These are phyloP conservation scores for Blastobotrys ciferrii DNA, from an alignment of 1,139 yeast species.

Conservation along the genomic window DNA sequence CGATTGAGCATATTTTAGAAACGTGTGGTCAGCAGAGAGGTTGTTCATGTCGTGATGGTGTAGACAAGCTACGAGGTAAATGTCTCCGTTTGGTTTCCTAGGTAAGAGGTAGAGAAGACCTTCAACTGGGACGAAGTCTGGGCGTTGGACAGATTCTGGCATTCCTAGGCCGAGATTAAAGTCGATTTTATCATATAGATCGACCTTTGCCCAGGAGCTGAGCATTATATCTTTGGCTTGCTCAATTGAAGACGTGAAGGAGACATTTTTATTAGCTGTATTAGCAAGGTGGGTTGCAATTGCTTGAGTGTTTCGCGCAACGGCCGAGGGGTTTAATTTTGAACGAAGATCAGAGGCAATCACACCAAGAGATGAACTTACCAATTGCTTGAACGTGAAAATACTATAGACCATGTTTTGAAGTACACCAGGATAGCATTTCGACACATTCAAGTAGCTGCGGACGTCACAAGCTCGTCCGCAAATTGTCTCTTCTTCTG, in stretches of 20 bases:
- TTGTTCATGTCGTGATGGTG: constrained; percentile 16
- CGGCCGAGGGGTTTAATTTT: constrained; percentile 14
- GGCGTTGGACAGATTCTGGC: constrained; percentile 21
- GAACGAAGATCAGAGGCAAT: constrained; percentile 19
- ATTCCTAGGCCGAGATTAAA: constrained; percentile 21
- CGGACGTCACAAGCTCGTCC: constrained; percentile 22
- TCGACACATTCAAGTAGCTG: constrained; percentile 12
- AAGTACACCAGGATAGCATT: constrained; percentile 20
- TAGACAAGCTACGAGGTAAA: constrained; percentile 16
- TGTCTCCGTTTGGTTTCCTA: constrained; percentile 18
- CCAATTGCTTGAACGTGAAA: constrained; percentile 8
- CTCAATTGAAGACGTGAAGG: constrained; percentile 16
- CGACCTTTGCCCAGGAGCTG: constrained; percentile 23
- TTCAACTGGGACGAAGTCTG: constrained; percentile 20
- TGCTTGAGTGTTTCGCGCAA: constrained; percentile 11
- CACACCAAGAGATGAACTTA: constrained; percentile 16
- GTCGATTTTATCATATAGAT: constrained; percentile 16
- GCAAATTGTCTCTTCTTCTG: constrained; percentile 2
- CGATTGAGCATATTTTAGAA: neutral
- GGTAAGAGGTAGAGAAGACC: constrained; percentile 22
- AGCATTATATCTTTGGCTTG: constrained; percentile 16
- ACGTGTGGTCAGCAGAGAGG: constrained; percentile 9
- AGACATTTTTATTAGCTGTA: constrained; percentile 9
- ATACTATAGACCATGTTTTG: constrained; percentile 20
- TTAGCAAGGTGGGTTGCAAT: constrained; percentile 14